Base-by-base conservation (phyloP, 106 monocot species). In the Narthecium ossifragum region DNA sequence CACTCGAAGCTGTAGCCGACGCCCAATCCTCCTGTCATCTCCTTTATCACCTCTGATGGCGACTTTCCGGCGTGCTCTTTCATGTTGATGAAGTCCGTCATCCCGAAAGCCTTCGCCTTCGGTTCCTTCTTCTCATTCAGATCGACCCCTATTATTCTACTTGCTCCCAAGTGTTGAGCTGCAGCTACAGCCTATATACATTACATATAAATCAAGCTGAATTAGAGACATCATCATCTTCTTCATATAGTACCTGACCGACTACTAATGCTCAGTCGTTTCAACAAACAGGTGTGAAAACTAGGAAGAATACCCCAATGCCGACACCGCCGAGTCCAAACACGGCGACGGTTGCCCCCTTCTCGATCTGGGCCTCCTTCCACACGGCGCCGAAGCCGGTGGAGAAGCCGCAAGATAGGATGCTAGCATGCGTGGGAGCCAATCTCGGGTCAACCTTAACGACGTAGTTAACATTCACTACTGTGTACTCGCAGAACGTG, bases 1-100 rank as follows among this genome's bases (percentile, higher is more conserved):
- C 61, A 61, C 26, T 61, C 45, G 14, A 61, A 61, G 43, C 61
- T 61, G 46, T 61, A 61, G 21, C 46, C 61, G 20, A 61, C 61
- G 14, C 61, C 61, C 3, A 61, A 26, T 47, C 61, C 61, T 17
- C 14, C 61, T 18, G 41, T 61, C 25, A 46, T 43, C 38, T 60
- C 60, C 34, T 12, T 26, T 9, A 60, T 40, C 26, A 21, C 39
- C 22, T 61, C 61, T 31, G 41, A 4, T 14, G 29, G 27, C 2
- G 39, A 60, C 38, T 60, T 60, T 23, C 60, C 60, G 23, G 33
- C 23, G 34, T 43, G 43, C n/a, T 43, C 25, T 3, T 43, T 60
- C 0, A 43, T 8, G 41, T 60, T 43, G 14, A 41, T 46, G 24
- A 60, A 60, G 29, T 60, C 60, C 12, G 41, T 60, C 60, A 60